Percentiles rank a stretch among this genome's conserved stretches.
Conservation (phyloP, 768 basidiomycete species). For the Mrakia blollopis region DNA sequence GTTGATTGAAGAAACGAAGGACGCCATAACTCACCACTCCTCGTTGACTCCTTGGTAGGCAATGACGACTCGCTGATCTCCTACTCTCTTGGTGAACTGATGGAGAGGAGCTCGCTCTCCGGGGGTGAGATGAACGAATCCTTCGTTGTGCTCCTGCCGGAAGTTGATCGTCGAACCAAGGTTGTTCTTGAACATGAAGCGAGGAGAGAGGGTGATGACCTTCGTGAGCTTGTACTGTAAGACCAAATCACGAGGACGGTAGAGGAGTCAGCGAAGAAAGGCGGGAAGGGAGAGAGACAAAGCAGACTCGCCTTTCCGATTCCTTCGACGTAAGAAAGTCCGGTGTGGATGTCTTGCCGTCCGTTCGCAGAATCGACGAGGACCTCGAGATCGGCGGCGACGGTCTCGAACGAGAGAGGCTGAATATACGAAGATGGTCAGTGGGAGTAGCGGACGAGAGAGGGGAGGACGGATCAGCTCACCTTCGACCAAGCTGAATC, state of each 20-base stretch:
- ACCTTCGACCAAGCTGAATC: constrained; percentile 90
- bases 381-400: constrained; percentile 80
- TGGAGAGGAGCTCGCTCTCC: constrained; percentile 66
- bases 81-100: constrained; percentile 54
- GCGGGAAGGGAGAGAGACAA: neutral
- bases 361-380: constrained; percentile 61
- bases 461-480: constrained; percentile 19
- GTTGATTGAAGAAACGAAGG: neutral
- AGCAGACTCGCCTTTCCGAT: constrained; percentile 61
- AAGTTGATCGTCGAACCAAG: constrained; percentile 64
- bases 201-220: constrained; percentile 82
- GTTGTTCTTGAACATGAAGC: constrained; percentile 84
- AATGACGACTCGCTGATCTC: constrained; percentile 68
- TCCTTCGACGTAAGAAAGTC: constrained; percentile 87
- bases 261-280: neutral
- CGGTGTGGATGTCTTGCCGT: constrained; percentile 67
- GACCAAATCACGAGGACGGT: neutral
- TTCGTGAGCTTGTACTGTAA: constrained; percentile 80
- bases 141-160: constrained; percentile 70
- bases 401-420: constrained; percentile 85
- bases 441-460: neutral
- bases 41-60: constrained; percentile 80
- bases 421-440: constrained; percentile 40
- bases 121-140: constrained; percentile 60
- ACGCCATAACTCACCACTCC: constrained; percentile 57